A percentile compares a stretch with the other conserved stretches of the same genome.
phyloP scores from a whole-genome alignment of 202 grass and related monocot genomes.

The Schoenoplectus tabernaemontani region DNA sequence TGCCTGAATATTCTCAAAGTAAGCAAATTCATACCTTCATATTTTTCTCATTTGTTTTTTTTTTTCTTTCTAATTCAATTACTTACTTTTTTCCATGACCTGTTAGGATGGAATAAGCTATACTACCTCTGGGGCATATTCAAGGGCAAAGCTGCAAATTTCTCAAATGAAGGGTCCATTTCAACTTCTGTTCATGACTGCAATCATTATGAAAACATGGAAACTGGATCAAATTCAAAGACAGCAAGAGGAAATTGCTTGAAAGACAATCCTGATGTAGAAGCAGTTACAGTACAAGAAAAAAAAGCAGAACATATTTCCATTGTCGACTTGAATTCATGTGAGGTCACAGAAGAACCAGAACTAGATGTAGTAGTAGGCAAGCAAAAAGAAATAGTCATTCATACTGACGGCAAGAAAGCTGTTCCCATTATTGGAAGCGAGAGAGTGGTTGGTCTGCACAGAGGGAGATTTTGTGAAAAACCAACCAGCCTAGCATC shows the following conservation, averaged over 20 bases:
- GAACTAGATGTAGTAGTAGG: slow-evolving; percentile 2
- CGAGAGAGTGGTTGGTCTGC: background rate
- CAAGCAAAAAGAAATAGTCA: slow-evolving; percentile 1
- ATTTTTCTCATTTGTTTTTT: slow-evolving; percentile 7
- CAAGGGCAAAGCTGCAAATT: slow-evolving; percentile 30
- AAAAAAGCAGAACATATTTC: background rate
- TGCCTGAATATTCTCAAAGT: slow-evolving; percentile 84
- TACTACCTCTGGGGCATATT: slow-evolving; percentile 96
- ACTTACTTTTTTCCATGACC: slow-evolving; percentile 18
- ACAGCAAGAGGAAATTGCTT: background rate
- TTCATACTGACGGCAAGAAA: background rate
- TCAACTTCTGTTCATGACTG: slow-evolving; percentile 17
- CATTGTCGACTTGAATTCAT: slow-evolving; percentile 18
- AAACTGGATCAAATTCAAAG: slow-evolving; percentile 19
- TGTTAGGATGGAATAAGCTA: slow-evolving; percentile 90
- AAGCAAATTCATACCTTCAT: slow-evolving; percentile 25
- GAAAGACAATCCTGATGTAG: slow-evolving; percentile 1
- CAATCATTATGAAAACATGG: slow-evolving; percentile 19
- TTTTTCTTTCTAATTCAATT: slow-evolving; percentile 9
- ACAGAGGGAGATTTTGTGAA: background rate
- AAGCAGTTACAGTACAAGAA: background rate
- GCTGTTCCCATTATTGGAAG: background rate
- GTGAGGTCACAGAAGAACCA: slow-evolving; percentile 3
- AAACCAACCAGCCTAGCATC: background rate
- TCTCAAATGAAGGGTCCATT: slow-evolving; percentile 14